Evolutionary conservation across 805 yeast species (phyloP).

Genomic region (Komagataella ulmi): DNA sequence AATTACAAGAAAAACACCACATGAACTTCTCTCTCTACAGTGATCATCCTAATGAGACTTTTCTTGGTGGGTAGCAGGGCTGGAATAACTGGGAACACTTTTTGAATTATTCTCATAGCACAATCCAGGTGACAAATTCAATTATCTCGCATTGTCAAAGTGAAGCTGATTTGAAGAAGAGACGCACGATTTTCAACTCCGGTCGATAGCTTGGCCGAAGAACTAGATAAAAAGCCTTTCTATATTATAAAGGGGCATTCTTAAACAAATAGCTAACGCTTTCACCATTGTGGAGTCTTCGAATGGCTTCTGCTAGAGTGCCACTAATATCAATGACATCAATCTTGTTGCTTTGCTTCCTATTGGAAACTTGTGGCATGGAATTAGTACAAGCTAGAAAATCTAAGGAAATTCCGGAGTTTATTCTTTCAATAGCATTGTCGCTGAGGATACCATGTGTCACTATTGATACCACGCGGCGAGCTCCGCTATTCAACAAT

Average conservation of each 20-base stretch:
- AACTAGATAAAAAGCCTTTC: not conserved
- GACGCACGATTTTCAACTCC: constrained; percentile 9
- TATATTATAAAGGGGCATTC: constrained; percentile 26
- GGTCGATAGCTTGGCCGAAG: constrained; percentile 4
- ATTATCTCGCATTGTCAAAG: not conserved
- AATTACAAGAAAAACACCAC: constrained; percentile 28
- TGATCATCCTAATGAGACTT: not conserved
- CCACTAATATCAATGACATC: constrained; percentile 78
- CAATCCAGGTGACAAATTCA: not conserved
- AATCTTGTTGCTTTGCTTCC: constrained; percentile 48
- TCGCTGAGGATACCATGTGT: constrained; percentile 94
- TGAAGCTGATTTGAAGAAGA: constrained; percentile 5
- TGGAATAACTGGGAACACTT: not conserved
- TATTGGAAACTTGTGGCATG: constrained; percentile 65
- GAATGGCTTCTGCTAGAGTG: constrained; percentile 82
- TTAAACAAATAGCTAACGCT: constrained; percentile 79
- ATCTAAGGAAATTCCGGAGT: constrained; percentile 43
- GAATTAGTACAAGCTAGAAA: constrained; percentile 87
- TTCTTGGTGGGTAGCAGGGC: not conserved
- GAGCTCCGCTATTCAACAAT: constrained; percentile 67
- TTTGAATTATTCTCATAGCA: not conserved
- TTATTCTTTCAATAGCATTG: constrained; percentile 62
- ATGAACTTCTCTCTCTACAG: not conserved
- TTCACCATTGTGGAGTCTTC: constrained; percentile 94
- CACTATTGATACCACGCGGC: constrained; percentile 80